phyloP scores from a whole-genome alignment of 2,329 filamentous ascomycete species.

The Grosmannia clavigera region DNA sequence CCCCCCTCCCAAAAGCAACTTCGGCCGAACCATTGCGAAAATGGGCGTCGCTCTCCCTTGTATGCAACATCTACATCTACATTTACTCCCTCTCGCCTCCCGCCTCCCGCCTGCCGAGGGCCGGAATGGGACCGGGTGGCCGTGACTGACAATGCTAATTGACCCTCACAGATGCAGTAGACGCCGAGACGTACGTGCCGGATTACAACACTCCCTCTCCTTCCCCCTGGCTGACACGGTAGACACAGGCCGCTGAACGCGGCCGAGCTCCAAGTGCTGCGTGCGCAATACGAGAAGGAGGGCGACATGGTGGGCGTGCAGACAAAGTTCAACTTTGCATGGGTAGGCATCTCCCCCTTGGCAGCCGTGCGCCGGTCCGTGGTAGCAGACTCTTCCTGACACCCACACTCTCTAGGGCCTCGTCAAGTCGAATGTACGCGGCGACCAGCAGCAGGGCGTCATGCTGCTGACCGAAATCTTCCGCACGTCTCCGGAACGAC shows the following conservation, averaged over 20 bases:
- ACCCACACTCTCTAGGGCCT: slow-evolving; percentile 53
- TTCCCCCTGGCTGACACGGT: neutral
- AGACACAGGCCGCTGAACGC: slow-evolving; percentile 65
- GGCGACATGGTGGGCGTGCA: slow-evolving; percentile 93
- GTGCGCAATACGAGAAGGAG: slow-evolving; percentile 93
- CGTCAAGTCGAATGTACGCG: slow-evolving; percentile 77
- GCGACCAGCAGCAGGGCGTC: slow-evolving; percentile 88
- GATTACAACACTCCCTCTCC: neutral
- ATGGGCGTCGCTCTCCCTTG: slow-evolving; percentile 12
- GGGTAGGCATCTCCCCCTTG: slow-evolving; percentile 45
- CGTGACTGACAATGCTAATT: neutral
- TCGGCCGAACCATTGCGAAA: neutral
- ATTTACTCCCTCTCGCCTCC: too few relatives aligned
- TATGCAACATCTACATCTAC: slow-evolving; percentile 1
- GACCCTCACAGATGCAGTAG: slow-evolving; percentile 64
- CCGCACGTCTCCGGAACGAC: slow-evolving; percentile 79
- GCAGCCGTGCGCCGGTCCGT: too few relatives aligned
- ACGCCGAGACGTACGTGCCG: slow-evolving; percentile 75
- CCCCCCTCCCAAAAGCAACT: neutral
- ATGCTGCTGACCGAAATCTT: slow-evolving; percentile 94
- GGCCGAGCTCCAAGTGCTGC: slow-evolving; percentile 83
- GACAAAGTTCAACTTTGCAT: slow-evolving; percentile 99
- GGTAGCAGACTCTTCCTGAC: neutral
- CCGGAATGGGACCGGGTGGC: neutral
- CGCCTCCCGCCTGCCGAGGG: neutral